These are phyloP conservation scores for Starmera pachycereana DNA, from an alignment of 805 yeast species.

Conservation along the genomic window DNA sequence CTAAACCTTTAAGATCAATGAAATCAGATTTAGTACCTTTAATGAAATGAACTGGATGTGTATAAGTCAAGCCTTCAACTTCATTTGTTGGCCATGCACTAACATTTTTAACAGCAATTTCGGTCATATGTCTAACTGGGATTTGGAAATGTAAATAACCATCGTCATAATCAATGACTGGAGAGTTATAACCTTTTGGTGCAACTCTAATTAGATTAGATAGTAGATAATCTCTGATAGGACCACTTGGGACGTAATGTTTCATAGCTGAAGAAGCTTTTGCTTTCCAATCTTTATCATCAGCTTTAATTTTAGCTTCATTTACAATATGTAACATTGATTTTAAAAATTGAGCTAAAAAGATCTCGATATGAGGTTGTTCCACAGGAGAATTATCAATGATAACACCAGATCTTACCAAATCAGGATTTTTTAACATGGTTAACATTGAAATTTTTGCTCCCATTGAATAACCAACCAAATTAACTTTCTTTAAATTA, in stretches of 20 bases:
- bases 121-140: conserved; percentile 19
- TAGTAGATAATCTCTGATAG: conserved; percentile 24
- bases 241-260: conserved; percentile 14
- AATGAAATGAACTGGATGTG: conserved; percentile 29
- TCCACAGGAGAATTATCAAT: conserved; percentile 37
- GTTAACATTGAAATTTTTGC: conserved; percentile 40
- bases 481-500: conserved; percentile 17
- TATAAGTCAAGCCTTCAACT: conserved; percentile 14
- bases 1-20: conserved; percentile 20
- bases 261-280: conserved; percentile 13
- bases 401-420: conserved; percentile 27
- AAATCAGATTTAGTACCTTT: conserved; percentile 30
- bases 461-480: conserved; percentile 42
- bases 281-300: conserved; percentile 18
- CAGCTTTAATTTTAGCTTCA: conserved; percentile 10
- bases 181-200: conserved; percentile 11
- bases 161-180: conserved; percentile 15
- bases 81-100: conserved; percentile 23
- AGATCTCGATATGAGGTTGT: conserved; percentile 21
- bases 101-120: conserved; percentile 14
- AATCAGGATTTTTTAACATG: conserved; percentile 27
- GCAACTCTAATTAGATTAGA: conserved; percentile 23
- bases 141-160: conserved; percentile 20
- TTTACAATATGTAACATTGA: conserved; percentile 30
- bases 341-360: conserved; percentile 24